Percentiles rank a stretch among this genome's conserved stretches.
Evolutionary conservation across 108 stramenopile genomes (phyloP).

Genomic region (Poteriospumella lacustris): DNA sequence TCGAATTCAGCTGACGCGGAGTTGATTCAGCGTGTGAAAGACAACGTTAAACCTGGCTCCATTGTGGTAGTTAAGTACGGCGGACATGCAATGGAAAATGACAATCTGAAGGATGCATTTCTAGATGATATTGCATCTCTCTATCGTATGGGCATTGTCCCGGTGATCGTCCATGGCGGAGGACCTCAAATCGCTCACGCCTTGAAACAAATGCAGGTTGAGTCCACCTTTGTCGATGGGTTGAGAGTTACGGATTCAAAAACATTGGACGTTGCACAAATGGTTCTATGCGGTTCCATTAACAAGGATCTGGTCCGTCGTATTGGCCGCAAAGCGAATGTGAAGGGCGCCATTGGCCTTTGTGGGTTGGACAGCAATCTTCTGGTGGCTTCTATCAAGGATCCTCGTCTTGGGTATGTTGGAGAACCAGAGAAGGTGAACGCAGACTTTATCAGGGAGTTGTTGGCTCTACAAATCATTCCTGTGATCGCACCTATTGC

Average conservation of each 20-base stretch:
- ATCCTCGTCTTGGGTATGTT: conserved; percentile 73
- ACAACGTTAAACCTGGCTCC: background rate
- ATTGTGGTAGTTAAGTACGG: conserved; percentile 38
- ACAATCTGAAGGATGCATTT: conserved; percentile 68
- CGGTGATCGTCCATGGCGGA: conserved; percentile 87
- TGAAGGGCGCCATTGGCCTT: conserved; percentile 66
- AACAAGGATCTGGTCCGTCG: conserved; percentile 80
- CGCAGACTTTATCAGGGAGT: conserved; percentile 59
- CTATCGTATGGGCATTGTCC: conserved; percentile 71
- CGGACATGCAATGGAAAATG: conserved; percentile 85
- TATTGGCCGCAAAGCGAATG: conserved; percentile 44
- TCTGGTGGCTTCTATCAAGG: conserved; percentile 56
- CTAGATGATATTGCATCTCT: conserved; percentile 72
- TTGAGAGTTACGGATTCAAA: conserved; percentile 75
- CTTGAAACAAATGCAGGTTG: conserved; percentile 72
- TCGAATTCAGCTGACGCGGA: too few species aligned
- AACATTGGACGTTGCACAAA: conserved; percentile 88
- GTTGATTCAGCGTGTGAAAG: background rate
- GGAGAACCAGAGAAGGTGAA: conserved; percentile 80
- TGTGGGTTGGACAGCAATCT: conserved; percentile 75
- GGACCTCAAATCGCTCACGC: conserved; percentile 83
- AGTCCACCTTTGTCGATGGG: conserved; percentile 74
- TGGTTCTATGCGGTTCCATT: conserved; percentile 88
- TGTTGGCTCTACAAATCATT: conserved; percentile 71
- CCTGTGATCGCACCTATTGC: conserved; percentile 94